Evolutionary conservation across 2,329 filamentous ascomycete species (phyloP), one percentile per base, ranked within the genome.

Genomic region (Talaromyces sp.): DNA sequence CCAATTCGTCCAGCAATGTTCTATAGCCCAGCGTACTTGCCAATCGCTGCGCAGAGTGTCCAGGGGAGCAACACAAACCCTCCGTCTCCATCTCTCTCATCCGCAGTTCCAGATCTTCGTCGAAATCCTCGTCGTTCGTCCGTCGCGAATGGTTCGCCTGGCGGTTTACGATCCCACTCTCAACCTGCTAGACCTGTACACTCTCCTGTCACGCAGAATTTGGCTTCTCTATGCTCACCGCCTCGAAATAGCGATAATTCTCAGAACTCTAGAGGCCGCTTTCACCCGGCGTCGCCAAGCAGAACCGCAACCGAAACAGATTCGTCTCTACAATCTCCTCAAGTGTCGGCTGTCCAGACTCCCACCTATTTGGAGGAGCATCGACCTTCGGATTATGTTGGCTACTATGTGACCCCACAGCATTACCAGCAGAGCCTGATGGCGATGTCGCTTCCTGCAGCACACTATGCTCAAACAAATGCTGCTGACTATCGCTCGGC

Each of bases 161-260:
- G 72, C 32, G 77, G 75, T 25, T 63, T 80, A 32, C 71, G 79
- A 59, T 79, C 79, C n/a, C 79, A 81, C 27, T 81, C 79, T n/a
- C 79, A 81, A 61, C 79, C 79, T 58, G 78, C 79, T n/a, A 73
- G 79, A 27, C 69, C 75, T n/a, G 65, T 79, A 19, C 73, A 75
- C 57, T 74, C 75, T 28, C 68, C 70, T 4, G 66, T 64, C 49
- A 65, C 72, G 53, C 72, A 71, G 49, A 70, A 62, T 44, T 71
- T 75, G 59, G 67, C 69, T 9, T 71, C 72, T 13, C 63, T 75
- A 10, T 75, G 74, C 62, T 66, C 70, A 25, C 69, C 72, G 22
- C 65, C 71, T 17, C 72, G 72, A 44, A 51, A 65, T n/a, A 61
- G 69, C 42, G 72, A 75, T 15, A 62, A 62, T 27, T 69, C 72